Evolutionary conservation across 148 eudicot species (phyloP).

Genomic region (Heliosperma pusillum): DNA sequence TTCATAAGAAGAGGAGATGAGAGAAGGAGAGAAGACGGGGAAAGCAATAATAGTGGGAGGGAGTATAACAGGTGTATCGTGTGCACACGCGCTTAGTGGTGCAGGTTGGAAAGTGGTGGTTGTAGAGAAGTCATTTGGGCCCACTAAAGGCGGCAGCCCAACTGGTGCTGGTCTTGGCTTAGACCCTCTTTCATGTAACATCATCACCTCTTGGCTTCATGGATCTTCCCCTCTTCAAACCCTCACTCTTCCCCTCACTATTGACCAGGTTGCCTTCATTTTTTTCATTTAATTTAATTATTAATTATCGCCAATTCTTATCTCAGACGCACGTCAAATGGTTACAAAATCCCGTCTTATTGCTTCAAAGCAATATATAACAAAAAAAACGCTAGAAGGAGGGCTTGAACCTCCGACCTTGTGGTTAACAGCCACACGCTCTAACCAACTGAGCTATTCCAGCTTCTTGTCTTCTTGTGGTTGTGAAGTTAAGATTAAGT

Average conservation of each 20-base stretch:
- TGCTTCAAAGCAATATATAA: too few species aligned
- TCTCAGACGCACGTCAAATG: too few species aligned
- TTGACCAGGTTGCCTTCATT: constrained; percentile 43
- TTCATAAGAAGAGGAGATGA: neutral
- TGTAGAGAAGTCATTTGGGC: constrained; percentile 55
- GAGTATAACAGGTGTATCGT: constrained; percentile 67
- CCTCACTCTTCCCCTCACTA: constrained; percentile 48
- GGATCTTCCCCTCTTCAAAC: constrained; percentile 28
- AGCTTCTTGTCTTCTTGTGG: constrained; percentile 5
- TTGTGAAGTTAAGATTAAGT: too few species aligned
- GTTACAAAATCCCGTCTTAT: too few species aligned
- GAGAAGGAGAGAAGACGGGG: constrained; percentile 12
- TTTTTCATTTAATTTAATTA: too few species aligned
- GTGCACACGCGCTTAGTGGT: constrained; percentile 57
- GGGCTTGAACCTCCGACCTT: constrained; percentile 59
- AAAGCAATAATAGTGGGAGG: constrained; percentile 86
- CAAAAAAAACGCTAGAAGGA: constrained; percentile 38
- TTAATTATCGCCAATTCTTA: too few species aligned
- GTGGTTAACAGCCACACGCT: constrained; percentile 67
- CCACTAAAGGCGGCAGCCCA: constrained; percentile 51
- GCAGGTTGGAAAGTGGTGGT: constrained; percentile 81
- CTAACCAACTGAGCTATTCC: constrained; percentile 61
- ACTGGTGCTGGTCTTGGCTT: constrained; percentile 88
- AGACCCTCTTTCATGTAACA: constrained; percentile 40
- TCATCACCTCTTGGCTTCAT: constrained; percentile 53